Percentiles rank a stretch among this genome's conserved stretches.
These are phyloP conservation scores for Capronia americana DNA, from an alignment of 2,329 filamentous ascomycete species.

Conservation along the genomic window DNA sequence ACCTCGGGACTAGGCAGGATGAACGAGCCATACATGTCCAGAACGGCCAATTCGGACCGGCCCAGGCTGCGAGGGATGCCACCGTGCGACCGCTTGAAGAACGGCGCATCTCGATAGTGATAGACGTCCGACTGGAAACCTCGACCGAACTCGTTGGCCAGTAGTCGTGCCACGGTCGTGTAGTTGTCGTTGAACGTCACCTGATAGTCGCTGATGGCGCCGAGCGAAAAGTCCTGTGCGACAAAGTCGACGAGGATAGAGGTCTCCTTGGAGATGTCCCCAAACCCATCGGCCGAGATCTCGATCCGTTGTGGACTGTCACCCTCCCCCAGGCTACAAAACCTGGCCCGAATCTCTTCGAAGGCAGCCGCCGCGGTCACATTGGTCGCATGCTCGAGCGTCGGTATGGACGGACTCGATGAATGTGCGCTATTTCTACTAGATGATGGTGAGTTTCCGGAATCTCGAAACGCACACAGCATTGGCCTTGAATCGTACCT, in stretches of 20 bases:
- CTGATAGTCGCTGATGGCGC: slow-evolving; percentile 21
- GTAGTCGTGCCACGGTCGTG: slow-evolving; percentile 11
- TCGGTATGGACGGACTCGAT: no score
- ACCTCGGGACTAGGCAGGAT: slow-evolving; percentile 12
- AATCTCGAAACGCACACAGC: no score
- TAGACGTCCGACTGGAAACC: slow-evolving; percentile 18
- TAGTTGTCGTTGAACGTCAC: slow-evolving; percentile 23
- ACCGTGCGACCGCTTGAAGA: slow-evolving; percentile 7
- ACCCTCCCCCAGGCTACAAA: no score
- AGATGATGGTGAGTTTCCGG: no score
- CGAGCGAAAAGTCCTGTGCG: slow-evolving; percentile 15
- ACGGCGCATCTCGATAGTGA: slow-evolving; percentile 10
- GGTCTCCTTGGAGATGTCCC: slow-evolving; percentile 19
- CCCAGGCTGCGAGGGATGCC: slow-evolving; percentile 14
- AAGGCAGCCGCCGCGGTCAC: no score
- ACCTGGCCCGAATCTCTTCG: no score
- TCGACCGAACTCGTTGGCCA: slow-evolving; percentile 14
- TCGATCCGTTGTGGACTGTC: no score
- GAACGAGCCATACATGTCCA: slow-evolving; percentile 18
- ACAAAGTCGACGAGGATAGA: slow-evolving; percentile 23
- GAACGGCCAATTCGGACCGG: slow-evolving; percentile 15
- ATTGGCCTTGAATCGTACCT: no score
- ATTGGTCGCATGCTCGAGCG: no score
- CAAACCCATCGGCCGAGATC: slow-evolving; percentile 5
- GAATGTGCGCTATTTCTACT: no score